Evolutionary conservation across 306 rosid genomes (phyloP).

Genomic region (Gastrolobium villosum): DNA sequence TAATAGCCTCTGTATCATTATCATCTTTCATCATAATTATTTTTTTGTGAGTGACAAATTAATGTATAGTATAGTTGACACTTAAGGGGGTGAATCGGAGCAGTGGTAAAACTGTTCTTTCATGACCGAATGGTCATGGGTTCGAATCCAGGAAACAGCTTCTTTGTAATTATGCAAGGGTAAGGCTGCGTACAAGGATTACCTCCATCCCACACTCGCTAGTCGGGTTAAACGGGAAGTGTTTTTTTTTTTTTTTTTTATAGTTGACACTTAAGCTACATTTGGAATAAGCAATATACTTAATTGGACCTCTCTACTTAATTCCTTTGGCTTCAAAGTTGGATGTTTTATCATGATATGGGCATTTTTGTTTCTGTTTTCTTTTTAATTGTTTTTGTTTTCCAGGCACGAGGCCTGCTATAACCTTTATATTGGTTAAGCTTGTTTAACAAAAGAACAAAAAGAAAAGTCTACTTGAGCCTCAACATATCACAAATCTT

Average conservation of each 20-base stretch:
- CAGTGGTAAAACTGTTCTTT: no score
- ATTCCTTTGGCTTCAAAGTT: constrained; percentile 11
- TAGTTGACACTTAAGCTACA: background rate
- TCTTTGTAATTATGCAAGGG: no score
- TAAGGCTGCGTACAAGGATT: no score
- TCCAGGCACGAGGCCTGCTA: background rate
- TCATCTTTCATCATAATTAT: constrained; percentile 9
- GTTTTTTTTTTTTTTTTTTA: background rate
- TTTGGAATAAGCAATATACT: constrained; percentile 6
- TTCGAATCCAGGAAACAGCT: no score
- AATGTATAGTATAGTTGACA: background rate
- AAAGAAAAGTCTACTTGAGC: background rate
- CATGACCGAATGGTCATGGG: no score
- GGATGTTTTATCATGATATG: constrained; percentile 8
- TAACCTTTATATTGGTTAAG: background rate
- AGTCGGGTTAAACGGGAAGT: no score
- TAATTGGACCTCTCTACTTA: constrained; percentile 22
- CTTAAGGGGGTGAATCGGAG: background rate
- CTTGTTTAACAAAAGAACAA: background rate
- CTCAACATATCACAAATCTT: background rate
- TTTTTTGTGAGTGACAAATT: background rate
- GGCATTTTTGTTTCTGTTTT: constrained; percentile 24
- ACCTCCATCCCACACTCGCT: no score
- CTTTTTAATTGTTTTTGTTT: background rate
- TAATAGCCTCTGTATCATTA: constrained; percentile 37